These are phyloP conservation scores for Geotrichum fermentans DNA, from an alignment of 1,139 yeast species.

Conservation along the genomic window DNA sequence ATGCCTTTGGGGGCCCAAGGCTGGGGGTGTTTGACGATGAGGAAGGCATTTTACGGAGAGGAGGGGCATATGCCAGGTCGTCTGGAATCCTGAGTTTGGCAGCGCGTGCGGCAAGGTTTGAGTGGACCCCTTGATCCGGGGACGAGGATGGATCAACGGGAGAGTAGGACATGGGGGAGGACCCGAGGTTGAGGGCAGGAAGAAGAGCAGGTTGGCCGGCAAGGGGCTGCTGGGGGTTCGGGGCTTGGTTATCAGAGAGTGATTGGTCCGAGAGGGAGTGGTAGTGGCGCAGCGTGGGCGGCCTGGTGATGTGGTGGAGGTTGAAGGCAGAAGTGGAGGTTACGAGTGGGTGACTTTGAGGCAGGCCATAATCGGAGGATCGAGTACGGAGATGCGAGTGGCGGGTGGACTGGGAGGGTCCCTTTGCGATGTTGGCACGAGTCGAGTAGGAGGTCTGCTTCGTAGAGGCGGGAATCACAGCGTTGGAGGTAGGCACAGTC, in stretches of 20 bases:
- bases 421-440: background rate
- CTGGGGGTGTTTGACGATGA: background rate
- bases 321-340: background rate
- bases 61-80: background rate
- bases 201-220: background rate
- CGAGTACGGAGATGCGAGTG: slow-evolving; percentile 5
- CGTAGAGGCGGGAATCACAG: slow-evolving; percentile 1
- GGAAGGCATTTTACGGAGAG: background rate
- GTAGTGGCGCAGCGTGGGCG: slow-evolving; percentile 2
- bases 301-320: background rate
- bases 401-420: background rate
- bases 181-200: slow-evolving; percentile 1
- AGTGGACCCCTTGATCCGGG: background rate
- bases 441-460: slow-evolving; percentile 6
- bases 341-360: background rate
- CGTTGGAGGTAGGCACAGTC: background rate
- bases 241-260: background rate
- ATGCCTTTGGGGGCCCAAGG: background rate
- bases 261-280: slow-evolving; percentile 5
- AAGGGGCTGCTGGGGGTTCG: background rate
- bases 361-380: slow-evolving; percentile 5
- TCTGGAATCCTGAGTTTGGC: background rate
- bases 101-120: background rate
- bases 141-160: background rate
- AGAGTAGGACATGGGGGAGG: slow-evolving; percentile 11